Base-by-base conservation (phyloP, 2,329 filamentous ascomycete species). In the Mycosphaerella sp. region DNA sequence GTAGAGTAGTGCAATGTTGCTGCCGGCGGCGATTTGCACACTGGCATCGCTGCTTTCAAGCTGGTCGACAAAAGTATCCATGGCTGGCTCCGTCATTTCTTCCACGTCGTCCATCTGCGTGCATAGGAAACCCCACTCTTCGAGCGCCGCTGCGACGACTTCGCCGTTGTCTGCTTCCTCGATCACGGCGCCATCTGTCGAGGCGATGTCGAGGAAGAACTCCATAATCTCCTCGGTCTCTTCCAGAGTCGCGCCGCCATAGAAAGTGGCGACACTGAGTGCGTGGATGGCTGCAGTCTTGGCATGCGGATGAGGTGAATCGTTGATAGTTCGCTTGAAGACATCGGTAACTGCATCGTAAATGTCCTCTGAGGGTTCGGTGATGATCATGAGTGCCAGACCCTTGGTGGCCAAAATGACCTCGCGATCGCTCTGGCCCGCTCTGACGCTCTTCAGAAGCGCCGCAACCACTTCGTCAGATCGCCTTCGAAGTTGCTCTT, bases 51-150 rank as follows among this genome's bases (percentile, higher is more conserved):
- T 78, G 67, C 86, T 89, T 56, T 91, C 84, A 14, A 95, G 84
- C 70, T 95, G 90, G 45, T 95, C 89, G 41, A 88, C 83, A 62
- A 95, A 89, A 1, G 85, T 84, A 50, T 93, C 86, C 63, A 93
- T 80, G 12, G 87, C 85, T 29, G 81, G 73, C 59, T 89, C 84
- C 32, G 85, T 88, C 56, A 83, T 78, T 12, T 80, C 79, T 61
- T 87, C 82, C 42, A 90, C 76, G 63, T 92, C 87, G 3, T 90
- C 85, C 6, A 92, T 74, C 56, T 87, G 81, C 3, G 86, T 90
- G 4, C 86, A 87, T 4, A 95, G 79, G 59, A 92, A 86, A 1
- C 85, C 85, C 87, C 89, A 95, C 55, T 85, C 82, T 59, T 86
- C 80, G 1, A 95, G 75, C 0, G 89, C 87, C 0, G 88, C 86